Base-by-base conservation (phyloP, 768 basidiomycete genomes). In the Omphalotus guepiniiformis region DNA sequence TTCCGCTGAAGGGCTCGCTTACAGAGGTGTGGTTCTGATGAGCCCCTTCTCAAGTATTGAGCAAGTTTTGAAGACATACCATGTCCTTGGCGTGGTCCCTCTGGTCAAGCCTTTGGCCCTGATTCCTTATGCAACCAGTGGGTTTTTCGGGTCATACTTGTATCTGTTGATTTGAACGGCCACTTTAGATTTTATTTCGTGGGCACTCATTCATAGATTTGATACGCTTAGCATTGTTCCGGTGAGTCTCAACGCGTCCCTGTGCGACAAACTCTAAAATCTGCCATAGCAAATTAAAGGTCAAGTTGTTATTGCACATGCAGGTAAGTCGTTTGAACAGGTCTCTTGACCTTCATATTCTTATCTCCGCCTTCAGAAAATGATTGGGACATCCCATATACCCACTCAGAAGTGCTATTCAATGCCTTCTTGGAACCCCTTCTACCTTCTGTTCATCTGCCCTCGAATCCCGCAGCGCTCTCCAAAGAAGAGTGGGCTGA, bases 301-400 rank as follows among this genome's bases (percentile, higher is more conserved):
- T 0, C 81, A 85, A 7, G 74, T 88, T 6, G 68, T 92, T 29
- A 74, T 93, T 52, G 80, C 76, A 0, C 91, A 93, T 61, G 80
- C 90, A 6, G 70, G 76, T 69, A 28, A 44, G 59, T 46, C n/a
- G 12, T 16, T 19, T 18, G 16, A n/a, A 37, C 26, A 11, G 15
- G 13, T 26, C 16, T 11, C 6, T 48, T 30, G 23, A 28, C 26
- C 4, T 37, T 27, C 30, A 36, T 48, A 30, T 51, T 29, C 23
- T 26, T 47, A 13, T 6, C 22, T 16, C 22, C 16, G 6, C 25
- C 21, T 8, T 23, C 48, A 43, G 69, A 74, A 51, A 73, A 91
- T 60, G 91, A 93, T 63, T 70, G 67, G 55, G 83, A 88, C 19
- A 90, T 93, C 39, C 82, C 83, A 0, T 71, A 79, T 53, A 68